Evolutionary conservation across 352 stramenopile species (phyloP).

Genomic region (Phytophthora fragariaefolia): DNA sequence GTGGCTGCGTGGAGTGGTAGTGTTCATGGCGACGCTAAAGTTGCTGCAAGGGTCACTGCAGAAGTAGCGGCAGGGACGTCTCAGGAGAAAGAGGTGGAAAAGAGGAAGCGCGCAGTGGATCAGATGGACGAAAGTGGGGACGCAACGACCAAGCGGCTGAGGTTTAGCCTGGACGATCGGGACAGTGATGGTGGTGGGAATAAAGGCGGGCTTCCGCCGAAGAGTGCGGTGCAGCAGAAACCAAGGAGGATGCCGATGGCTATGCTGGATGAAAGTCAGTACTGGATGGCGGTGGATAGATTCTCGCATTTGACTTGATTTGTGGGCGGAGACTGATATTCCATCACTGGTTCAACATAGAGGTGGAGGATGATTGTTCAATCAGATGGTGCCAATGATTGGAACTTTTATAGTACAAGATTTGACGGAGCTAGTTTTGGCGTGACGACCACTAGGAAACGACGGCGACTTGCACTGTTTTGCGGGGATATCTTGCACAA

Average conservation of each 20-base stretch:
- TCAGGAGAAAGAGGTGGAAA: background rate
- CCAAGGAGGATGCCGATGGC: slow-evolving; percentile 9
- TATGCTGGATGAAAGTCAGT: slow-evolving; percentile 19
- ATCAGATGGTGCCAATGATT: background rate
- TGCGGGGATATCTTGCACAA: no score
- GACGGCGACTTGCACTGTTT: no score
- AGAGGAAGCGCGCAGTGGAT: slow-evolving; percentile 1
- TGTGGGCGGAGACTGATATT: background rate
- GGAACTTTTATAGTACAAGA: no score
- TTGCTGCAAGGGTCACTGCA: background rate
- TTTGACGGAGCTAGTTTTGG: no score
- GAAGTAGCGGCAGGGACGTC: background rate
- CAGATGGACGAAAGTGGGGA: slow-evolving; percentile 2
- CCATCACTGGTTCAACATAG: no score
- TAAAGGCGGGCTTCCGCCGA: slow-evolving; percentile 8
- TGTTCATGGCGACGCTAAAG: background rate
- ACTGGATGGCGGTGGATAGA: slow-evolving; percentile 16
- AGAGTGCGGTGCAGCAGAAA: slow-evolving; percentile 12
- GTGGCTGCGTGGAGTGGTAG: slow-evolving; percentile 3
- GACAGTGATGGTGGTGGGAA: background rate
- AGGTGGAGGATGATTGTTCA: background rate
- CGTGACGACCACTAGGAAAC: no score
- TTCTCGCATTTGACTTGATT: slow-evolving; percentile 10
- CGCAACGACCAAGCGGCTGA: slow-evolving; percentile 4
- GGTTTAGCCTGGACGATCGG: slow-evolving; percentile 1